Base-by-base conservation (phyloP, 495 filamentous ascomycete species). In the Mycothermus thermophilus region DNA sequence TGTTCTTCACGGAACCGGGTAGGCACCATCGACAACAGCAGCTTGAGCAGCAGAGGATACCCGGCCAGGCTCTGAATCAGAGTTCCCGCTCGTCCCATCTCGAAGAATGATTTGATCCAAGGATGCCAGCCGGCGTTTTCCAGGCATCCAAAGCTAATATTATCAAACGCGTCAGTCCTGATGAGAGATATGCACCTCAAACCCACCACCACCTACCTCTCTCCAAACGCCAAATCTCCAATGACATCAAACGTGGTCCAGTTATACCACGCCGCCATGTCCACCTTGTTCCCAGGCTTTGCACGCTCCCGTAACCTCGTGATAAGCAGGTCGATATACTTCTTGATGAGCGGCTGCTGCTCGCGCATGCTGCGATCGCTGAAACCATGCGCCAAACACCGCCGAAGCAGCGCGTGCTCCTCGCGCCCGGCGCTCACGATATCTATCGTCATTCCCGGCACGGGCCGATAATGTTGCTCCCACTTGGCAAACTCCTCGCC, bases 171-270 rank as follows among this genome's bases (percentile, higher is more conserved):
- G n/a, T n/a, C n/a, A n/a, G n/a, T n/a, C n/a, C n/a, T n/a, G n/a
- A n/a, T n/a, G n/a, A n/a, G n/a, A n/a, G n/a, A n/a, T n/a, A n/a
- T n/a, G n/a, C n/a, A n/a, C n/a, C n/a, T n/a, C n/a, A n/a, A n/a
- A n/a, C n/a, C n/a, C n/a, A n/a, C n/a, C 18, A 12, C 3, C 15
- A 35, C 41, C 13, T 22, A 50, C 35, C 52, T 41, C 40, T 77
- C 63, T 1, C 69, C 72, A 54, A 77, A 76, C 10, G 63, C 62
- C 20, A 79, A 52, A 42, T 77, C 71, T 2, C 72, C 72, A 41
- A 74, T 71, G 14, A 76, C 53, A 44, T 77, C 75, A 42, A 78
- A 78, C 11, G 71, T 74, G 1, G 63, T 66, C 42, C 50, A 77
- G 32, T 72, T 75, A 34, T 66, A 71, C 74, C 72, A 76, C 23